These are phyloP conservation scores for Oryza punctata DNA, from an alignment of 176 grass and related monocot species.

Conservation along the genomic window DNA sequence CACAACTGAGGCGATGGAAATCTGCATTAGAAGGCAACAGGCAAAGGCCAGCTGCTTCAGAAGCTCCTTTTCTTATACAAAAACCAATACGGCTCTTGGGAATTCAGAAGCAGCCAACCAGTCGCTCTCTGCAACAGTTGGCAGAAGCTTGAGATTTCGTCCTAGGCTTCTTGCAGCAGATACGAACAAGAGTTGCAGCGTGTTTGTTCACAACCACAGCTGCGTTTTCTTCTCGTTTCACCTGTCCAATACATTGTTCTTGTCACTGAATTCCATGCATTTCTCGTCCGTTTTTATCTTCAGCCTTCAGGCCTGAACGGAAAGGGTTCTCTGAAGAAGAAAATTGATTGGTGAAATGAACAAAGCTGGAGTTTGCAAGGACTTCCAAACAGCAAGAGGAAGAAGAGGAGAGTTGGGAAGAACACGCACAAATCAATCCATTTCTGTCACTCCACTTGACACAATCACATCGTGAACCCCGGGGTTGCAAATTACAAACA, in stretches of 20 bases:
- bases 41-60: not conserved
- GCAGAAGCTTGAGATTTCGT: not conserved
- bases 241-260: not conserved
- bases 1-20: not conserved
- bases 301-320: not conserved
- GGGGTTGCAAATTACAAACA: not conserved
- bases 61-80: not conserved
- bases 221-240: not conserved
- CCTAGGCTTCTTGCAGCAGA: not conserved
- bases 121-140: constrained; percentile 17
- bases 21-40: not conserved
- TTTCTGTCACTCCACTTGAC: not conserved
- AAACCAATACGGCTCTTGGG: constrained; percentile 12
- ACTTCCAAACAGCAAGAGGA: not conserved
- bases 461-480: not conserved
- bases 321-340: too few species aligned
- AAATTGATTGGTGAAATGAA: too few species aligned
- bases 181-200: not conserved
- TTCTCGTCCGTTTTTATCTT: not conserved
- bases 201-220: not conserved
- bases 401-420: not conserved
- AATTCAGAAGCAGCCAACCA: not conserved
- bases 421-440: not conserved
- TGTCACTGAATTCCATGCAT: not conserved
- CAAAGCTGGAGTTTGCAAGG: too few species aligned